These are phyloP conservation scores for Ophiostoma perfectum DNA, from an alignment of 2,329 filamentous ascomycete species.

Conservation along the genomic window DNA sequence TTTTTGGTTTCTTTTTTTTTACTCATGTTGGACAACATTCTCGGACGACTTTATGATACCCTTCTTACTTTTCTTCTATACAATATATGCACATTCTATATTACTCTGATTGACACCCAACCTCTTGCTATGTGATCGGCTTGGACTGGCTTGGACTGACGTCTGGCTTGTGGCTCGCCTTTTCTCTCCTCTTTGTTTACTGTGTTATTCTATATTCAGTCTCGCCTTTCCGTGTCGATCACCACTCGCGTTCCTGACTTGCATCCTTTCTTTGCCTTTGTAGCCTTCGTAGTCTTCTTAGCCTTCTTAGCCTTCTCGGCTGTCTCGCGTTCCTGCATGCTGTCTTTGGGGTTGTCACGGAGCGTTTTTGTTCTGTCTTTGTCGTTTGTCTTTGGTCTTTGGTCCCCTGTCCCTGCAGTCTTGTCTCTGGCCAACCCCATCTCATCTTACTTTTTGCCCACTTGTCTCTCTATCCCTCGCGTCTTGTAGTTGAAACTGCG, in stretches of 20 bases:
- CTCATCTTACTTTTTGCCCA: neutral
- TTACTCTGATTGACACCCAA: neutral
- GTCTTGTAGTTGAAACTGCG: neutral
- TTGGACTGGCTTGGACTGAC: neutral
- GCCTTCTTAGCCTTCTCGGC: neutral
- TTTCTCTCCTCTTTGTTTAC: neutral
- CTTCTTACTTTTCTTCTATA: constrained; percentile 11
- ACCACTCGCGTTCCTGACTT: neutral
- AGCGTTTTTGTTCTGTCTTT: neutral
- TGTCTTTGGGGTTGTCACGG: no score
- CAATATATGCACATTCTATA: neutral
- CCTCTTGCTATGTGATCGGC: neutral
- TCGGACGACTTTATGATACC: constrained; percentile 23
- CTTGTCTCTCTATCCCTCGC: constrained; percentile 2
- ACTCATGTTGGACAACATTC: neutral
- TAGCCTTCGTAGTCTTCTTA: neutral
- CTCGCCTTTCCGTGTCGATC: neutral
- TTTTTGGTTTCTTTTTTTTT: neutral
- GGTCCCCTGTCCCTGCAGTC: no score
- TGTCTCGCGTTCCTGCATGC: neutral
- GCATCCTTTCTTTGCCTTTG: neutral
- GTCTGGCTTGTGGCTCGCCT: neutral
- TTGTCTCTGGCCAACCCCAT: neutral
- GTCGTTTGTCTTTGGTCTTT: neutral
- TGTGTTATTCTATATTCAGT: neutral